Evolutionary conservation across 345 rosid species (phyloP), one percentile per base, ranked within the genome.

Genomic region (Pistacia atlantica): DNA sequence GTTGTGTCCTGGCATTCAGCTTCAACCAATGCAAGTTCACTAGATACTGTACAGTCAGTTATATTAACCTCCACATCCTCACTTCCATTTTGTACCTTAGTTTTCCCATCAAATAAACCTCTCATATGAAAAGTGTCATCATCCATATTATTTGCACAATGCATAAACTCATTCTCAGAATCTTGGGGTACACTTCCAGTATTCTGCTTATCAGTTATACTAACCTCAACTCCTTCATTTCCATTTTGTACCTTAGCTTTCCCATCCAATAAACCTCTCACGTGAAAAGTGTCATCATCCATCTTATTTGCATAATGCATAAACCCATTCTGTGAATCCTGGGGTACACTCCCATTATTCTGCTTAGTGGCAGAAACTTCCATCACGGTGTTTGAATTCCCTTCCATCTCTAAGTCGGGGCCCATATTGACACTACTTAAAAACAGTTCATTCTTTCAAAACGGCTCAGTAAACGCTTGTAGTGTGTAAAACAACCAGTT

Each of bases 1-100:
- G 91, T 88, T 13, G 64, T 82, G 80, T 84, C 89, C 73, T 83
- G 82, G 63, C 75, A 82, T 64, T 67, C 83, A 58, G 79, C 80
- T 72, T 63, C 82, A 65, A 45, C 56, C 68, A 75, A 49, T 55
- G 65, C 76, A 58, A 1, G 25, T 11, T 75, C 82, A 20, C 51
- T 17, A 57, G 55, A 54, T 60, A 77, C 78, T 11, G 60, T 62
- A 74, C 84, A 82, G 8, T 63, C 87, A 79, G 84, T 51, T 65
- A 93, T 73, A 84, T 91, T 83, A 80, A 96, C 85, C 68, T 88
- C 90, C 33, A 84, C 68, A n/a, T 83, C 83, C 74, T 80, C 78
- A 33, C 68, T 69, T 71, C 55, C 75, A 0, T 77, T 31, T 3
- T 22, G 76, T 0, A 51, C 59, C 69, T 46, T 75, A 49, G 51